Evolutionary conservation across 176 grass and related monocot genomes (phyloP), one percentile per base, ranked within the genome.

Genomic region (Aegilops speltoides): DNA sequence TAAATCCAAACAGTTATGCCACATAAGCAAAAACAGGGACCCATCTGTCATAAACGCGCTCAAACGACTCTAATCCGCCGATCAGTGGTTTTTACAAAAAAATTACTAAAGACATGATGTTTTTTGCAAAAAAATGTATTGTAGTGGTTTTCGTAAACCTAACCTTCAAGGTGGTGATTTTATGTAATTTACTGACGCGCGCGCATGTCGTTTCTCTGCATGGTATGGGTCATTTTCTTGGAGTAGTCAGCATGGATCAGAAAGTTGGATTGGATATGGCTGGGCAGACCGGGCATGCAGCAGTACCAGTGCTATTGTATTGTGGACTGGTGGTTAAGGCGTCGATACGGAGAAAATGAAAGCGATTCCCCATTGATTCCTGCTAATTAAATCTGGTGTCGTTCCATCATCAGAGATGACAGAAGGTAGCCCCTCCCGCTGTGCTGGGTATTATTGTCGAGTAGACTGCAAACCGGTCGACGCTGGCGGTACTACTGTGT

Each of bases 261-360:
- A 15, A 33, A 17, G 43, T 69, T 36, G 33, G 62, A 69, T 50
- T 20, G 7, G 64, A 56, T 69, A 34, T 64, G 64, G 6, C 9
- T 65, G 63, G 63, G 24, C 62, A 41, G 40, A 10, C 9, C 40
- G 9, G 41, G 10, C 11, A 45, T 45, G 48, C 48, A 50, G 48
- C 15, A 3, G 41, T 46, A 46, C 48, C 48, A 14, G 32, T 20
- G 20, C 16, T 34, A 6, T 13, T 28, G 16, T 34, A 6, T 13
- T 28, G 16, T 61, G 77, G 77, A 25, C 34, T 65, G 66, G 68
- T 74, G 8, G 82, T 73, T 83, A 68, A 22, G 52, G 71, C 34
- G 68, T 83, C 82, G 43, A 83, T 36, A 8, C 26, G 52, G 52
- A 41, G 8, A 34, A 19, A 52, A 17, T 52, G 17, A 52, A 17